phyloP scores from a whole-genome alignment of 805 yeast species.

The Kluyveromyces wickerhamii region DNA sequence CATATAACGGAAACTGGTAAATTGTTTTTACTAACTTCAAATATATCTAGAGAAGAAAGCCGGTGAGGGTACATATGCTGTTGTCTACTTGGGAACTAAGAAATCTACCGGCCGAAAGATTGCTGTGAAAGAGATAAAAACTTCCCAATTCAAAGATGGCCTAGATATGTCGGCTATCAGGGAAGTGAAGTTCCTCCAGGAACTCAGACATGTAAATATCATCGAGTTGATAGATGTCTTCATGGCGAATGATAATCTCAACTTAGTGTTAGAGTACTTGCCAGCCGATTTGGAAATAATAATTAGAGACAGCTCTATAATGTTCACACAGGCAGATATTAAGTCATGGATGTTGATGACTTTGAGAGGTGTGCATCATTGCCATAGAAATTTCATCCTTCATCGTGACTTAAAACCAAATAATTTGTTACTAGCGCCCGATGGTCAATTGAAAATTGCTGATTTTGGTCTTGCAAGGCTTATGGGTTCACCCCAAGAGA shows the following conservation, averaged over 20 bases:
- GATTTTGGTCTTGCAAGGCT: conserved; percentile 96
- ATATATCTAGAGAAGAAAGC: conserved; percentile 86
- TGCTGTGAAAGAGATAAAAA: conserved; percentile 93
- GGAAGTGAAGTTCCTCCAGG: conserved; percentile 84
- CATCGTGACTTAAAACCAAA: conserved; percentile 94
- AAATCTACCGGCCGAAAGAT: conserved; percentile 42
- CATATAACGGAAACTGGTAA: no score
- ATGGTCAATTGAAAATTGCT: conserved; percentile 85
- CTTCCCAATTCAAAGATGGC: conserved; percentile 92
- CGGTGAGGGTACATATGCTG: conserved; percentile 99
- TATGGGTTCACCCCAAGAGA: conserved; percentile 67
- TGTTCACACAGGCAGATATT: conserved; percentile 79
- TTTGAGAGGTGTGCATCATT: conserved; percentile 87
- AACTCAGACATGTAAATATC: conserved; percentile 67
- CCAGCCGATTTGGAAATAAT: conserved; percentile 89
- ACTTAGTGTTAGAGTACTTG: conserved; percentile 84
- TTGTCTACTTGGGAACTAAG: conserved; percentile 76
- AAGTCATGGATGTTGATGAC: conserved; percentile 95
- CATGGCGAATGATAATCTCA: conserved; percentile 54
- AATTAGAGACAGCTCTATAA: conserved; percentile 66
- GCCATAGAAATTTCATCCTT: conserved; percentile 82
- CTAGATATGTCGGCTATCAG: conserved; percentile 96
- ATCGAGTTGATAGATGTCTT: conserved; percentile 87
- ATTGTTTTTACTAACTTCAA: no score
- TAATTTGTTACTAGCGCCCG: conserved; percentile 77